Evolutionary conservation across 495 filamentous ascomycete genomes (phyloP).

Genomic region (Antarctomyces pellizariae): DNA sequence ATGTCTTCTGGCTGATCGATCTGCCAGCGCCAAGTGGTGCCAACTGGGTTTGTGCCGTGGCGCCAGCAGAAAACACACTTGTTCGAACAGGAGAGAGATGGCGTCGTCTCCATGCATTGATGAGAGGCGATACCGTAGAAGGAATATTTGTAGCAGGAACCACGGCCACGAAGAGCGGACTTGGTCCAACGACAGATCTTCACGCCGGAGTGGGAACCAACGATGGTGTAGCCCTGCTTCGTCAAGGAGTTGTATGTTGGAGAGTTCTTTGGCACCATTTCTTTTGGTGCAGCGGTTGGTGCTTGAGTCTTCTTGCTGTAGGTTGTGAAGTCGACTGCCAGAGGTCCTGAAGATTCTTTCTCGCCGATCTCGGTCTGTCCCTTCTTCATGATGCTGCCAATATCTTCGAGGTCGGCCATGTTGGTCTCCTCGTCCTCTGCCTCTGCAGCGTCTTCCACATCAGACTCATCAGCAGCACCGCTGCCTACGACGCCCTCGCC

Average conservation of each 20-base stretch:
- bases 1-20: slow-evolving; percentile 77
- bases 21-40: slow-evolving; percentile 89
- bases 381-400: slow-evolving; percentile 37
- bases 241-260: slow-evolving; percentile 74
- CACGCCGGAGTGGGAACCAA: slow-evolving; percentile 86
- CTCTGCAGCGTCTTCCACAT: slow-evolving; percentile 38
- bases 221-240: slow-evolving; percentile 88
- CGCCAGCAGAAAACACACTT: slow-evolving; percentile 99
- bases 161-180: slow-evolving; percentile 82
- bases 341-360: slow-evolving; percentile 16
- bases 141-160: slow-evolving; percentile 89
- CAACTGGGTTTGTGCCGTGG: slow-evolving; percentile 89
- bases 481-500: slow-evolving; percentile 66
- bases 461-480: slow-evolving; percentile 64
- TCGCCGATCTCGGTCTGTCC: slow-evolving; percentile 18
- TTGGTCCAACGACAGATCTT: slow-evolving; percentile 99
- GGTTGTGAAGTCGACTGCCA: slow-evolving; percentile 77
- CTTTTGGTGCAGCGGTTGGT: slow-evolving; percentile 31
- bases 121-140: slow-evolving; percentile 94
- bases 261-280: slow-evolving; percentile 81
- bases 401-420: slow-evolving; percentile 65
- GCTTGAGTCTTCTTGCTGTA: slow-evolving; percentile 22
- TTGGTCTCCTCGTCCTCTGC: slow-evolving; percentile 32
- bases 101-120: slow-evolving; percentile 93
- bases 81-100: slow-evolving; percentile 85